Base-by-base conservation (phyloP, 352 stramenopile genomes). In the Phytophthora hibernalis region DNA sequence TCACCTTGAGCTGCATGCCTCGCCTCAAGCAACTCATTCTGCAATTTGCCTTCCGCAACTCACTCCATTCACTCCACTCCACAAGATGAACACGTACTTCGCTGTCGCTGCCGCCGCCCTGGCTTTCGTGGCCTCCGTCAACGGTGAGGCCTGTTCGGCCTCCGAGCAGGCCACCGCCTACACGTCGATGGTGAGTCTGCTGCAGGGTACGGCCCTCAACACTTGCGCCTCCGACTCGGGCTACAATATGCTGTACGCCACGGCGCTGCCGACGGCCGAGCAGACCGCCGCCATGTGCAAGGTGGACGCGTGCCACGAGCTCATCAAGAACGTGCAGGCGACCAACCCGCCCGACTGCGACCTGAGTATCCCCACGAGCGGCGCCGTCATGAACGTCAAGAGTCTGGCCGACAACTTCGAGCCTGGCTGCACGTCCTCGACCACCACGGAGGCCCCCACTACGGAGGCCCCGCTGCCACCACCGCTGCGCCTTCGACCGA, bases 241-340 rank as follows among this genome's bases (percentile, higher is more conserved):
- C 35, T 77, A 78, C 72, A 73, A 74, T 69, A 74, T 81, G 71
- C 54, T 83, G 40, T 66, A 68, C 50, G 61, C 70, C 35, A 68
- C 67, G 22, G 15, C 47, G 18, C 53, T 77, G 26, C 76, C 73
- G 5, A 76, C 70, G 54, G 58, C 65, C 18, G 70, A 64, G 18
- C 45, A 81, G 60, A 74, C 57, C 13, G 69, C 48, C n/a, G 63
- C 61, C 63, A 82, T 85, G 74, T 85, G 77, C 77, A 52, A 54
- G 10, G 30, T 62, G 26, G 38, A 57, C 6, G 40, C 42, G 20
- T 85, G 77, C 69, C 49, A 80, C 47, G 44, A 56, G 15, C 59
- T 85, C 20, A 77, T 85, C 60, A 54, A 55, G 37, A 65, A 54
- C 31, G 65, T 85, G 26, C 42, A 69, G 48, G 33, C 47, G 16